Evolutionary conservation across 129 eudicot genomes (phyloP).

Genomic region (Flaveria bidentis): DNA sequence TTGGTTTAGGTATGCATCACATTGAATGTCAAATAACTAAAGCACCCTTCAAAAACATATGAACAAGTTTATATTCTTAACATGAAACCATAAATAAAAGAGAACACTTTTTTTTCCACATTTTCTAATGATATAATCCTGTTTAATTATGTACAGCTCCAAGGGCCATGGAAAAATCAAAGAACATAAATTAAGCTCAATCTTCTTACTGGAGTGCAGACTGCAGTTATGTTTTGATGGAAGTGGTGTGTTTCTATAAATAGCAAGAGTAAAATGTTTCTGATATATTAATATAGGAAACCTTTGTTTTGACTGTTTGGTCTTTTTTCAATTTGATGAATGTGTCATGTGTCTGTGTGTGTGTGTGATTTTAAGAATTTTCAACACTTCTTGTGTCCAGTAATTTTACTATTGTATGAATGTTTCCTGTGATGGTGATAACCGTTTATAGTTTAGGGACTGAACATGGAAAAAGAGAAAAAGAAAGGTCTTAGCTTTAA

Average conservation of each 20-base stretch:
- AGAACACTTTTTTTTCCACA: too few species aligned
- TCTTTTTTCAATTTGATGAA: slow-evolving; percentile 16
- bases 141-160: slow-evolving; percentile 58
- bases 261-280: slow-evolving; percentile 32
- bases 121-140: background rate
- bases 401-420: slow-evolving; percentile 4
- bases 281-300: slow-evolving; percentile 34
- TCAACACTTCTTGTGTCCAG: slow-evolving; percentile 6
- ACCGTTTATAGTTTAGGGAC: slow-evolving; percentile 17
- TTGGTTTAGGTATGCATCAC: slow-evolving; percentile 66
- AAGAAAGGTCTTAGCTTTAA: background rate
- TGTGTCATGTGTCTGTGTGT: background rate
- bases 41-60: background rate
- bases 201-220: background rate
- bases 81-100: background rate
- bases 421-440: background rate
- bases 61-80: background rate
- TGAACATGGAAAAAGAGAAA: background rate
- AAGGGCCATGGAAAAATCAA: slow-evolving; percentile 83
- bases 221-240: slow-evolving; percentile 10
- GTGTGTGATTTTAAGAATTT: slow-evolving; percentile 29
- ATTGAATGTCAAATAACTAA: background rate
- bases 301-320: slow-evolving; percentile 18
- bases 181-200: slow-evolving; percentile 47
- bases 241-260: slow-evolving; percentile 13